phyloP scores from a whole-genome alignment of 179 eudicot genomes.

The Monotropa hypopitys region DNA sequence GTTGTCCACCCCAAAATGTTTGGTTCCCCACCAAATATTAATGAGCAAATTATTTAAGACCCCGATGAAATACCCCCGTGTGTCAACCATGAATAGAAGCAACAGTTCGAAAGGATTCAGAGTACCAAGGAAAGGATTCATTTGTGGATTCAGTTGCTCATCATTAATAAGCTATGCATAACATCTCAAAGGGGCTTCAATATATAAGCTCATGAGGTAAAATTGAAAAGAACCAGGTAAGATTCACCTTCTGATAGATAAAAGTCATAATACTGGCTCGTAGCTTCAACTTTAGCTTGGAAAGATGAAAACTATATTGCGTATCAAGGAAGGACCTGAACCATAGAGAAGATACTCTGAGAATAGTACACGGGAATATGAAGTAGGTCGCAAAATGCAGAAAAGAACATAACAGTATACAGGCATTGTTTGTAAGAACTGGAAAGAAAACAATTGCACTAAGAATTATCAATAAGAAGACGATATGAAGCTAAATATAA shows the following conservation, averaged over 20 bases:
- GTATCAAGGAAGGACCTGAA: slow-evolving; percentile 93
- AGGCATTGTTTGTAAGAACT: neutral
- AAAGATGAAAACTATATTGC: slow-evolving; percentile 70
- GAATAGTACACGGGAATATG: neutral
- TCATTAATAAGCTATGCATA: neutral
- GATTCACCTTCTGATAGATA: slow-evolving; percentile 64
- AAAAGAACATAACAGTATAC: neutral
- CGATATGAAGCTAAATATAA: neutral
- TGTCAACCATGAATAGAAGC: neutral
- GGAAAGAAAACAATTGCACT: neutral
- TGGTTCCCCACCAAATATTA: neutral
- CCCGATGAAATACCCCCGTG: neutral
- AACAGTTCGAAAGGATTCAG: neutral
- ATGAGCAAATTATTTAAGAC: neutral
- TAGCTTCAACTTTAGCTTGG: slow-evolving; percentile 64
- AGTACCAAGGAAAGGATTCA: neutral
- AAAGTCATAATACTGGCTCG: slow-evolving; percentile 75
- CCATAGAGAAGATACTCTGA: slow-evolving; percentile 11
- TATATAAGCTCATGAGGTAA: neutral
- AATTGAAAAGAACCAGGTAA: neutral
- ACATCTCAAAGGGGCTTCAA: neutral
- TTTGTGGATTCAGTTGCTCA: neutral
- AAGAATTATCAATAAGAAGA: neutral
- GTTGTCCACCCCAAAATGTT: neutral
- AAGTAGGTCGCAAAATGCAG: neutral